Percentiles rank a stretch among this genome's conserved stretches.
phyloP scores from a whole-genome alignment of 129 eudicot genomes.

The Kitagawia praeruptora region DNA sequence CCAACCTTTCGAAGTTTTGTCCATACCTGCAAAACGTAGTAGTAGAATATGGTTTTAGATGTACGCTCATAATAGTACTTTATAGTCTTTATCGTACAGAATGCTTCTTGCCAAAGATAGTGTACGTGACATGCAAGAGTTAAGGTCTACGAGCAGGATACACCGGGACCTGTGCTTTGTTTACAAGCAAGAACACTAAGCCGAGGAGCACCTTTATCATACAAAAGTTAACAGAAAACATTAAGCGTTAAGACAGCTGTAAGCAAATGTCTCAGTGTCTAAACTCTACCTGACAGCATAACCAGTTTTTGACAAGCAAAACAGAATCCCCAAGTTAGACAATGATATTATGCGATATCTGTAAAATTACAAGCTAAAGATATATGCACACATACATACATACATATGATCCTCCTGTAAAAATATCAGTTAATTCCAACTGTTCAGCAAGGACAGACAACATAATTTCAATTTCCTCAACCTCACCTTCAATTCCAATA shows the following conservation, averaged over 20 bases:
- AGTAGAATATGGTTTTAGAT: too few relatives aligned
- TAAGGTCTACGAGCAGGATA: neutral
- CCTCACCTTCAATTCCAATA: too few relatives aligned
- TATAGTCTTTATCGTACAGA: neutral
- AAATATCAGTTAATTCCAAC: too few relatives aligned
- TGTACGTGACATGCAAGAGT: neutral
- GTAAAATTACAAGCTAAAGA: neutral
- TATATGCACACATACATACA: too few relatives aligned
- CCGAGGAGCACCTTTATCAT: neutral
- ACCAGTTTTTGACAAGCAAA: neutral
- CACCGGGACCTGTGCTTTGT: neutral
- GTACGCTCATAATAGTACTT: too few relatives aligned
- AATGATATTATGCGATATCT: neutral
- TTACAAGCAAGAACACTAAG: neutral
- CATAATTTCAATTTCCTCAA: too few relatives aligned
- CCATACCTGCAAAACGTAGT: constrained; percentile 54
- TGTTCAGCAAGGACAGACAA: too few relatives aligned
- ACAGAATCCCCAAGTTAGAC: neutral
- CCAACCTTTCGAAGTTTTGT: constrained; percentile 65
- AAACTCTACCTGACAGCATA: neutral
- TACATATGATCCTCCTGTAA: neutral
- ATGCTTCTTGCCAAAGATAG: neutral
- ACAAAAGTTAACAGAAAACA: neutral
- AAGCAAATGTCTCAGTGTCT: neutral
- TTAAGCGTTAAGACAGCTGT: neutral